Conservation (phyloP, 331 rosid species). For the Prunus yedoensis region DNA sequence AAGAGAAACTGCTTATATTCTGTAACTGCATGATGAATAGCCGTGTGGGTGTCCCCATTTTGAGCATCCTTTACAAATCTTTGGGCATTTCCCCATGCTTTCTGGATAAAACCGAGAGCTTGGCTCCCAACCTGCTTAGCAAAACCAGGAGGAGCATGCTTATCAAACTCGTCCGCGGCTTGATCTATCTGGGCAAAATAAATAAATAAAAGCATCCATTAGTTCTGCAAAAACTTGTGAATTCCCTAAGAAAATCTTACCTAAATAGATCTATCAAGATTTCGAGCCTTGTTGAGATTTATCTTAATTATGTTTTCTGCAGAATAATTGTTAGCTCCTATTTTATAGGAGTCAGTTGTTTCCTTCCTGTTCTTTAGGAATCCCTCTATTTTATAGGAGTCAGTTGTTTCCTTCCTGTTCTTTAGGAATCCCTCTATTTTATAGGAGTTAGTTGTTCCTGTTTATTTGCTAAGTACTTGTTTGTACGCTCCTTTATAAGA, state of each 20-base stretch:
- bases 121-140: conserved; percentile 42
- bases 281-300: no score
- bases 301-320: no score
- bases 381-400: no score
- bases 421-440: no score
- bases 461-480: no score
- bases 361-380: no score
- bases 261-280: background rate
- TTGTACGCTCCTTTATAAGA: no score
- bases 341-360: no score
- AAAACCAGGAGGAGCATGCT: conserved; percentile 46
- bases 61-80: conserved; percentile 41
- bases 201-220: background rate
- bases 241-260: background rate
- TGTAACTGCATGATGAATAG: conserved; percentile 38
- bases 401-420: no score
- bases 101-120: conserved; percentile 28
- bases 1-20: conserved; percentile 49
- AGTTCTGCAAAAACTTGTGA: background rate
- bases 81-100: conserved; percentile 32
- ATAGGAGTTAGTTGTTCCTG: no score
- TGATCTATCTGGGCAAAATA: conserved; percentile 48
- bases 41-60: conserved; percentile 51
- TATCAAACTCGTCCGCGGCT: conserved; percentile 44
- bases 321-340: no score